Percentiles rank a stretch among this genome's conserved stretches.
Conservation (phyloP, 306 rosid species). For the Alnus glutinosa region DNA sequence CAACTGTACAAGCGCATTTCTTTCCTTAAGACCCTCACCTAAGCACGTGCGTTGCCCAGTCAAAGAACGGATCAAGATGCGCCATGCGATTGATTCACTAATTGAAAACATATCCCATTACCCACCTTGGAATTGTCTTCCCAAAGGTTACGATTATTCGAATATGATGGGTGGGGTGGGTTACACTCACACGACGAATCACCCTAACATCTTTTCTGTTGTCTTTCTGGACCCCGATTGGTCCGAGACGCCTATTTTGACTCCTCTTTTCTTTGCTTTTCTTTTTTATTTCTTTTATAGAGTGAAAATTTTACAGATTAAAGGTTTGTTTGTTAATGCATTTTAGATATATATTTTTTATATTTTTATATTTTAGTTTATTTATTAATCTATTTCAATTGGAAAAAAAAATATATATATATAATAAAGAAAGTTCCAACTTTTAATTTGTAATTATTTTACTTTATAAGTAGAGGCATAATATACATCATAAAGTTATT, state of each 20-base stretch:
- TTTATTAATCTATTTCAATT: too few relatives aligned
- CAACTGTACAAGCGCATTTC: neutral
- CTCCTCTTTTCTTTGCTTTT: neutral
- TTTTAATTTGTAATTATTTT: neutral
- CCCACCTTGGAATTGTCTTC: neutral
- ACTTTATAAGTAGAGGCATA: neutral
- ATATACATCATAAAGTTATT: neutral
- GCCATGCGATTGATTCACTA: neutral
- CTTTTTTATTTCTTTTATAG: too few relatives aligned
- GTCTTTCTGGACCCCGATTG: too few relatives aligned
- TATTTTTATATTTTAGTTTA: too few relatives aligned
- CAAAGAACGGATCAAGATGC: neutral
- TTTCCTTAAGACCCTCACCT: neutral
- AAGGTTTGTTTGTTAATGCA: too few relatives aligned
- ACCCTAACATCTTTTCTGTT: too few relatives aligned
- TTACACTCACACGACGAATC: too few relatives aligned
- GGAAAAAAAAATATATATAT: too few relatives aligned
- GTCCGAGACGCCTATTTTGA: neutral
- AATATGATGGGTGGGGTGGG: neutral
- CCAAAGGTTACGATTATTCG: neutral
- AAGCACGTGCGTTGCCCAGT: constrained; percentile 1
- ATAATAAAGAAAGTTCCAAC: neutral
- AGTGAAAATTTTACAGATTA: too few relatives aligned
- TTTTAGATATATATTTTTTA: too few relatives aligned
- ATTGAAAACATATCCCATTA: neutral